phyloP scores from a whole-genome alignment of 352 stramenopile genomes.

The Pythium chondricola region DNA sequence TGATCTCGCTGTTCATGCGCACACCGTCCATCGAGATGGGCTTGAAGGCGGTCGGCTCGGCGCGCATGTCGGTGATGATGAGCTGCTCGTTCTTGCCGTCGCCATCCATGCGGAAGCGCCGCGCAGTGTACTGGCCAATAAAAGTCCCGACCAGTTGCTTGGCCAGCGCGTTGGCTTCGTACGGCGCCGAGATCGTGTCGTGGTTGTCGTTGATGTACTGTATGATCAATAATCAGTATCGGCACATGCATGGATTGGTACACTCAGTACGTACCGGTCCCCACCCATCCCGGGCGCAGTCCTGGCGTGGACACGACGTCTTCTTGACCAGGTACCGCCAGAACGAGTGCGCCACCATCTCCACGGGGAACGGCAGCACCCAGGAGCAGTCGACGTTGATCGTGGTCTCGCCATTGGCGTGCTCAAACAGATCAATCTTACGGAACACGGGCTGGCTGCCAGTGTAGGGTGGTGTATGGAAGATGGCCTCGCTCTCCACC shows the following conservation, averaged over 20 bases:
- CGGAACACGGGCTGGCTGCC: constrained; percentile 5
- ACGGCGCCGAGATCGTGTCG: background rate
- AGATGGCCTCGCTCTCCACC: constrained; percentile 2
- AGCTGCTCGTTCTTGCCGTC: background rate
- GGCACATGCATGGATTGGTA: too few species aligned
- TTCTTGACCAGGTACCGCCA: background rate
- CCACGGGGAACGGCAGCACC: constrained; percentile 14
- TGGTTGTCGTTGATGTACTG: background rate
- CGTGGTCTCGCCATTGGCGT: constrained; percentile 10
- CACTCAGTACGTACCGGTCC: too few species aligned
- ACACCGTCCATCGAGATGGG: constrained; percentile 4
- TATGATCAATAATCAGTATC: background rate
- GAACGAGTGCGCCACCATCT: background rate
- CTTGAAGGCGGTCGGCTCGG: background rate
- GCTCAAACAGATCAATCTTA: constrained; percentile 9
- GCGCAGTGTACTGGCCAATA: background rate
- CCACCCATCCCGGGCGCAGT: too few species aligned
- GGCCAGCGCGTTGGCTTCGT: background rate
- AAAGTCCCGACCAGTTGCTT: background rate
- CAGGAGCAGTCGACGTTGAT: constrained; percentile 16
- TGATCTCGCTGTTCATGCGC: background rate
- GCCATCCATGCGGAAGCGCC: background rate
- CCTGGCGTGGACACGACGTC: too few species aligned
- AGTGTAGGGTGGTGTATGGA: background rate
- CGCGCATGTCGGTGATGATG: constrained; percentile 4